Base-by-base conservation (phyloP, 2,329 filamentous ascomycete species). In the Clathrospora elynae region DNA sequence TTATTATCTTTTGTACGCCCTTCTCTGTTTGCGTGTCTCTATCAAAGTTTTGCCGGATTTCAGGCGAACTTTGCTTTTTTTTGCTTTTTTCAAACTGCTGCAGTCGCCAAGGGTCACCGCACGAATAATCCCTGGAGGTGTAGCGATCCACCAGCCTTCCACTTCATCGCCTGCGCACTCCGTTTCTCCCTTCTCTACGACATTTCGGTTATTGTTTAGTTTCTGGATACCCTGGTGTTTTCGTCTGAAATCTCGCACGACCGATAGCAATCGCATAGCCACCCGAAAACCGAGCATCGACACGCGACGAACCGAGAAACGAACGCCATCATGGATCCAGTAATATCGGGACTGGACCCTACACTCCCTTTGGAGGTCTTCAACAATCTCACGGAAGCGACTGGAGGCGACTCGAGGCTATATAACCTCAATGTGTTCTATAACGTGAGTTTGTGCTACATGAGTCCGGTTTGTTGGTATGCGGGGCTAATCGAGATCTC, bases 391-490 rank as follows among this genome's bases (percentile, higher is more conserved):
- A 83, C 84, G 12, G 73, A 73, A 23, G 69, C 75, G 14, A 83
- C 80, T 6, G 87, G 88, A 53, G 87, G 87, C 74, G 73, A 84
- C 73, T 78, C 86, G 17, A 72, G 84, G 46, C 75, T 74, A 1
- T 74, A 87, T 53, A 82, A 96, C 71, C 79, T 95, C 56, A 96
- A 96, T 72, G 75, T 91, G 59, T 95, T 83, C 72, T 96, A 95
- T 74, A 81, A 89, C 69, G 86, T 88, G 75, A 56, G 79, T 64
- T 34, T 37, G 31, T 16, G 18, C 20, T 17, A 30, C 4, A 26
- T 24, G 20, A 29, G 18, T 45, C 46, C 57, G 41, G 51, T 60
- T 25, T 41, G 16, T 30, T 36, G 20, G 32, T 14, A 40, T 37
- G 54, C 49, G 52, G 46, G 53, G 58, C 65, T 69, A 57, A 67